Conservation (phyloP, 2,329 filamentous ascomycete species). For the Aspergillus nomiae region DNA sequence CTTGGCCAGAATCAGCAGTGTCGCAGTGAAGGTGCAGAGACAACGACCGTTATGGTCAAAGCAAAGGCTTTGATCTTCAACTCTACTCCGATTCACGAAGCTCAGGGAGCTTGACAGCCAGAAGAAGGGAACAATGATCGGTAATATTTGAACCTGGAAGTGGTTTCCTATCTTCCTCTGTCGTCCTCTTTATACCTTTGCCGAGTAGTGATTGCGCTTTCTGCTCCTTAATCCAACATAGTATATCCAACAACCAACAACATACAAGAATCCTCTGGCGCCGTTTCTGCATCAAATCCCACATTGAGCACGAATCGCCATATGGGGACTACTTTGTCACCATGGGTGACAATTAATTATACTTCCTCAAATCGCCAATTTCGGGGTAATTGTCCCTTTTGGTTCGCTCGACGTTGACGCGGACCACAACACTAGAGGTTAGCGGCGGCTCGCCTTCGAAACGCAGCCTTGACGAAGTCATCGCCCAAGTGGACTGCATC, state of each 20-base stretch:
- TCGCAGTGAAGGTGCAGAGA: background rate
- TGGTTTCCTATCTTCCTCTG: background rate
- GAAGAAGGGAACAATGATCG: background rate
- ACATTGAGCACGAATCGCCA: background rate
- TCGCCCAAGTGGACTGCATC: slow-evolving; percentile 1
- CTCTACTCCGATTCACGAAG: background rate
- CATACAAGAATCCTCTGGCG: background rate
- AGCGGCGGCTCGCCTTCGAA: slow-evolving; percentile 19
- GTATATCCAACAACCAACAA: background rate
- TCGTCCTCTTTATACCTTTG: slow-evolving; percentile 3
- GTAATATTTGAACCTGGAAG: background rate
- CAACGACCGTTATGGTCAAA: background rate
- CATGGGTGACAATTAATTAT: background rate
- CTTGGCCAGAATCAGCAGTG: slow-evolving; percentile 1
- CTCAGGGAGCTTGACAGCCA: background rate
- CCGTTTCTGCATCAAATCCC: background rate
- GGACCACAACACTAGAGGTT: slow-evolving; percentile 12
- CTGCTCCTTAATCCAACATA: background rate
- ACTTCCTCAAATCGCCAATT: background rate
- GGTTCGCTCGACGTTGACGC: slow-evolving; percentile 23
- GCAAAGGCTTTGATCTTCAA: background rate
- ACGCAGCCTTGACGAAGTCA: background rate
- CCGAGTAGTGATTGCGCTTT: background rate
- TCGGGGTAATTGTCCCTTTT: slow-evolving; percentile 10
- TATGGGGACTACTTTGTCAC: background rate